A percentile compares a stretch with the other conserved stretches of the same genome.
These are phyloP conservation scores for Aureococcus anophagefferens DNA, from an alignment of 108 stramenopile genomes.

Conservation along the genomic window DNA sequence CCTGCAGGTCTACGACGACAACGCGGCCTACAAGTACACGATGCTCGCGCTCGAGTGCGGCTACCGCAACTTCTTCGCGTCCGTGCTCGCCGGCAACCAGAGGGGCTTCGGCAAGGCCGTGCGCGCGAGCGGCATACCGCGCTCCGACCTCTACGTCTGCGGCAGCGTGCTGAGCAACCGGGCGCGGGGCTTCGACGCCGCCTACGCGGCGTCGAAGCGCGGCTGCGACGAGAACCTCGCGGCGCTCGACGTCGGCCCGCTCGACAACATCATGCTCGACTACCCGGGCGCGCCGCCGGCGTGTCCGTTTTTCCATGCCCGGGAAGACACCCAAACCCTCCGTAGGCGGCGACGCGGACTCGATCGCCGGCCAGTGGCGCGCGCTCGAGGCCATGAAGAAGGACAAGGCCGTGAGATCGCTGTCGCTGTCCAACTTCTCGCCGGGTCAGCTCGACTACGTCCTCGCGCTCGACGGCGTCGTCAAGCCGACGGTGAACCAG, in stretches of 20 bases:
- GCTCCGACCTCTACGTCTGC: conserved; percentile 60
- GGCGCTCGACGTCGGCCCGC: conserved; percentile 51
- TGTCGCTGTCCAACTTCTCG: conserved; percentile 60
- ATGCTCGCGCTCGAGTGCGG: conserved; percentile 54
- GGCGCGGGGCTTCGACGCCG: conserved; percentile 45
- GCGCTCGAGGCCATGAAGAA: conserved; percentile 59
- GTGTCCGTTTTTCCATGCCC: too few relatives aligned
- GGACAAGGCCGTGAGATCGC: conserved; percentile 38
- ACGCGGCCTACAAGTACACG: conserved; percentile 59
- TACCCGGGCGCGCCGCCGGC: conserved; percentile 68
- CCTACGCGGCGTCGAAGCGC: conserved; percentile 48
- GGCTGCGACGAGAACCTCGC: conserved; percentile 60
- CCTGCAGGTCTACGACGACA: conserved; percentile 46
- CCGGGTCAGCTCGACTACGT: conserved; percentile 55
- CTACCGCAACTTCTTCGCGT: conserved; percentile 66
- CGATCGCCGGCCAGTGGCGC: conserved; percentile 61
- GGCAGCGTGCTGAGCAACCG: conserved; percentile 61
- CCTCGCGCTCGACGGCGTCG: conserved; percentile 28
- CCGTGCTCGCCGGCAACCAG: conserved; percentile 63
- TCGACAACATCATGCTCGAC: conserved; percentile 69
- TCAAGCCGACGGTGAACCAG: conserved; percentile 61
- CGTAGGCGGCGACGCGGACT: conserved; percentile 52
- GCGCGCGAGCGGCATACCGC: conserved; percentile 50
- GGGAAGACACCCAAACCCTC: too few relatives aligned
- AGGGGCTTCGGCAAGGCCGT: conserved; percentile 59